phyloP scores from a whole-genome alignment of 495 filamentous ascomycete species.

The Hypoxylon lienhwacheense region DNA sequence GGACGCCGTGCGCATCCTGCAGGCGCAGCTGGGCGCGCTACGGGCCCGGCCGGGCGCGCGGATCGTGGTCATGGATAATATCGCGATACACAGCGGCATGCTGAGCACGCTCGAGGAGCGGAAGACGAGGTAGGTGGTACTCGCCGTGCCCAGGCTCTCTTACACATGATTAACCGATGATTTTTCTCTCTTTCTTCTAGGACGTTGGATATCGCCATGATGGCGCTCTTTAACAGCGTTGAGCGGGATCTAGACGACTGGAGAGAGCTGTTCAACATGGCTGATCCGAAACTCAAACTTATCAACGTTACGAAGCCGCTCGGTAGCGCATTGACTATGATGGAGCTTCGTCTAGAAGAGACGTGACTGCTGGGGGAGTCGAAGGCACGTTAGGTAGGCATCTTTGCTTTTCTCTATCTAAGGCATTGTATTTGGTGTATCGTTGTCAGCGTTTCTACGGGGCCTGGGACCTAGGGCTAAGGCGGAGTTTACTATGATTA shows the following conservation, averaged over 20 bases:
- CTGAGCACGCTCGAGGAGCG: conserved; percentile 35
- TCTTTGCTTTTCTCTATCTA: neutral
- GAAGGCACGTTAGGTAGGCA: neutral
- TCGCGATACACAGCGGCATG: conserved; percentile 33
- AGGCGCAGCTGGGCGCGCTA: conserved; percentile 42
- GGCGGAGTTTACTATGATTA: neutral
- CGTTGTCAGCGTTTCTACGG: neutral
- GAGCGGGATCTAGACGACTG: conserved; percentile 42
- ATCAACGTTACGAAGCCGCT: conserved; percentile 29
- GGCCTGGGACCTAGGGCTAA: neutral
- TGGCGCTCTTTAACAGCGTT: conserved; percentile 39
- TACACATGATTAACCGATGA: neutral
- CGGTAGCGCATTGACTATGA: conserved; percentile 27
- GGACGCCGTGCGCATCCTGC: conserved; percentile 43
- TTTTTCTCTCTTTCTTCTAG: conserved; percentile 21
- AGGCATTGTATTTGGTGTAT: neutral
- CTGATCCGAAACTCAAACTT: conserved; percentile 38
- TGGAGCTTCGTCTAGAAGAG: conserved; percentile 28
- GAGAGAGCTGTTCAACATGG: conserved; percentile 36
- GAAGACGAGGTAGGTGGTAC: conserved; percentile 21
- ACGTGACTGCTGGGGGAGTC: conserved; percentile 15
- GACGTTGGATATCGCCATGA: conserved; percentile 45
- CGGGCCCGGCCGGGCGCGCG: conserved; percentile 33
- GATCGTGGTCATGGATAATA: conserved; percentile 45
- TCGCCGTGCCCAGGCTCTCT: neutral